Base-by-base conservation (phyloP, 2,329 filamentous ascomycete species). In the Endocalyx cinctus region DNA sequence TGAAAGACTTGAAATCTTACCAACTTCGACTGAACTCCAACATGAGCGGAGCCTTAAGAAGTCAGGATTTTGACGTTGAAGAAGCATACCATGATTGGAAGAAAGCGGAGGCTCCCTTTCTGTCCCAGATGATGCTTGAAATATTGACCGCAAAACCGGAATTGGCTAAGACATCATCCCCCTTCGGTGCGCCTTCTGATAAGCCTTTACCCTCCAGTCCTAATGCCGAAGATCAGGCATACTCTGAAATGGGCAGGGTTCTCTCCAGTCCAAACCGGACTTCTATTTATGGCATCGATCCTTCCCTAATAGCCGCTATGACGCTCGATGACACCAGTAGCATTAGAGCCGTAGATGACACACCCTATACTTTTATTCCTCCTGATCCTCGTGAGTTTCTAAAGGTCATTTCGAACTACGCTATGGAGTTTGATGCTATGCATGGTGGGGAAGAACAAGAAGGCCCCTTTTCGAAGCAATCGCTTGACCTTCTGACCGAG, bases 91-190 rank as follows among this genome's bases (percentile, higher is more conserved):
- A 89, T 43, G 70, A 78, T 27, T 98, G 92, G 92, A 94, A 88
- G 59, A 90, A 86, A 55, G 77, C 80, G n/a, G 92, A 98, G 58
- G 76, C 77, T 4, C 83, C 84, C 10, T 87, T 94, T 48, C 67
- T 98, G 26, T 92, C 88, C 5, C 85, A 92, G 48, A 88, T 97
- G 79, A 92, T 98, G 72, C 72, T 94, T 49, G 85, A 89, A 23
- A 87, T 98, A 43, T 69, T 97, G 25, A 87, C 85, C 40, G 84
- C 84, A 5, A 87, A 86, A 47, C 90, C 89, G 4, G 84, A 90
- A 45, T 69, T 97, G 33, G 83, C 87, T 31, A 94, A 88, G 55
- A 82, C 75, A 43, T 81, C 84, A 4, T 75, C 81, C 2, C 70
- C 69, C 12, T 66, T 68, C 18, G 64, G 30, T 15, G 39, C 34